phyloP scores from a whole-genome alignment of 805 yeast species.

The Metschnikowia kunwiensis region DNA sequence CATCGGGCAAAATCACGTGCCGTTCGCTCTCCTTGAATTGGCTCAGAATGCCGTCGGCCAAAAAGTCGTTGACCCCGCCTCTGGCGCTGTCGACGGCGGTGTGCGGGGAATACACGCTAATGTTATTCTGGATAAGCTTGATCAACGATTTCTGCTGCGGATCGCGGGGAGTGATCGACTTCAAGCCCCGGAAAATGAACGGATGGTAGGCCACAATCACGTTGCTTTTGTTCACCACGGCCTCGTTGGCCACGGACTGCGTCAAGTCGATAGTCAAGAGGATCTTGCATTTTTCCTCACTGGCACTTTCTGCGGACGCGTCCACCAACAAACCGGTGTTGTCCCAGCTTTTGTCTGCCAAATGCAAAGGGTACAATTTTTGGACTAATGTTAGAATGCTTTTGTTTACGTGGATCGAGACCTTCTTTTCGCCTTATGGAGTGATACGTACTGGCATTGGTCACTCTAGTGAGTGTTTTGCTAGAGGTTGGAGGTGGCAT shows the following conservation, averaged over 20 bases:
- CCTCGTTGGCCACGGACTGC: conserved; percentile 79
- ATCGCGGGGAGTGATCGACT: conserved; percentile 56
- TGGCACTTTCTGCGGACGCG: conserved; percentile 28
- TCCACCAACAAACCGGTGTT: conserved; percentile 90
- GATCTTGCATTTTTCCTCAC: conserved; percentile 28
- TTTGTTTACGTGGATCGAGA: not conserved
- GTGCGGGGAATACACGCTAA: conserved; percentile 92
- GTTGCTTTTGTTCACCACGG: conserved; percentile 51
- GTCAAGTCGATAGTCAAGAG: conserved; percentile 86
- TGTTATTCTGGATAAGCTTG: conserved; percentile 67
- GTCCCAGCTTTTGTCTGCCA: conserved; percentile 92
- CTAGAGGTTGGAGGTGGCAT: conserved; percentile 35
- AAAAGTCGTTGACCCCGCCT: conserved; percentile 95
- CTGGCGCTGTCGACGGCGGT: conserved; percentile 91
- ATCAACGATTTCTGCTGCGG: conserved; percentile 82
- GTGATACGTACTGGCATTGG: conserved; percentile 35
- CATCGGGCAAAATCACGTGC: conserved; percentile 45
- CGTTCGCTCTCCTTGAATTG: conserved; percentile 25
- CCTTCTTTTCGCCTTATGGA: not conserved
- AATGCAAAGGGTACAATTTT: conserved; percentile 70
- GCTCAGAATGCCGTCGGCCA: conserved; percentile 55
- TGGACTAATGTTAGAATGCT: conserved; percentile 47
- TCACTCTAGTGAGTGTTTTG: conserved; percentile 41
- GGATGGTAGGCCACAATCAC: conserved; percentile 87
- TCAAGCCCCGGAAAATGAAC: conserved; percentile 86